phyloP scores from a whole-genome alignment of 345 rosid species.

The Salix udensis region DNA sequence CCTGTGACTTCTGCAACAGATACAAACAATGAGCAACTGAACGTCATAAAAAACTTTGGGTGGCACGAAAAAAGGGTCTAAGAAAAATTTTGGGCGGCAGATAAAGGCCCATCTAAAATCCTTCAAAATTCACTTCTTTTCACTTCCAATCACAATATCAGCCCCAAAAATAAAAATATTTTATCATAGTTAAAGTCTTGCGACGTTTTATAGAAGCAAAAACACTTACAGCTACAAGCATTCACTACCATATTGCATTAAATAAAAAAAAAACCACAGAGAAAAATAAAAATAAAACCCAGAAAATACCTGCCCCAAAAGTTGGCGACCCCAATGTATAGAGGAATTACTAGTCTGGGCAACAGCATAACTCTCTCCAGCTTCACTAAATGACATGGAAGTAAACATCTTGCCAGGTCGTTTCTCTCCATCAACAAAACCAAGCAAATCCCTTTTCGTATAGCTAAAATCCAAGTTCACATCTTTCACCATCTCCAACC shows the following conservation, averaged over 20 bases:
- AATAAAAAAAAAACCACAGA: neutral
- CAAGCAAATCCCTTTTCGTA: constrained; percentile 54
- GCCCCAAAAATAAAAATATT: neutral
- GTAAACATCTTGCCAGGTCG: constrained; percentile 88
- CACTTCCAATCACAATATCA: neutral
- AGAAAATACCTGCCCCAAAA: constrained; percentile 51
- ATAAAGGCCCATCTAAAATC: neutral
- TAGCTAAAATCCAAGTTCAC: constrained; percentile 66
- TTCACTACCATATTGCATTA: neutral
- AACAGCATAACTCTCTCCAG: constrained; percentile 32
- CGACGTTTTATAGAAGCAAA: neutral
- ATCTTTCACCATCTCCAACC: constrained; percentile 65
- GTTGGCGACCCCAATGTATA: constrained; percentile 69
- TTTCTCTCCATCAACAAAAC: constrained; percentile 56
- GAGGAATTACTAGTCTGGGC: constrained; percentile 56
- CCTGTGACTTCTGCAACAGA: constrained; percentile 66
- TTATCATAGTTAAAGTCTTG: neutral
- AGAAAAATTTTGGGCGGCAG: neutral
- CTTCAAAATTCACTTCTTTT: too few relatives aligned
- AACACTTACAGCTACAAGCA: neutral
- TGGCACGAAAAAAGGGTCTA: too few relatives aligned
- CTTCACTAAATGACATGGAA: constrained; percentile 76
- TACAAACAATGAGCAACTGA: neutral
- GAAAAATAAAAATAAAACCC: neutral
- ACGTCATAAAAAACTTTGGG: neutral